Base-by-base conservation (phyloP, 1,284 basidiomycete species). In the Apiotrichum akiyoshidainum region DNA sequence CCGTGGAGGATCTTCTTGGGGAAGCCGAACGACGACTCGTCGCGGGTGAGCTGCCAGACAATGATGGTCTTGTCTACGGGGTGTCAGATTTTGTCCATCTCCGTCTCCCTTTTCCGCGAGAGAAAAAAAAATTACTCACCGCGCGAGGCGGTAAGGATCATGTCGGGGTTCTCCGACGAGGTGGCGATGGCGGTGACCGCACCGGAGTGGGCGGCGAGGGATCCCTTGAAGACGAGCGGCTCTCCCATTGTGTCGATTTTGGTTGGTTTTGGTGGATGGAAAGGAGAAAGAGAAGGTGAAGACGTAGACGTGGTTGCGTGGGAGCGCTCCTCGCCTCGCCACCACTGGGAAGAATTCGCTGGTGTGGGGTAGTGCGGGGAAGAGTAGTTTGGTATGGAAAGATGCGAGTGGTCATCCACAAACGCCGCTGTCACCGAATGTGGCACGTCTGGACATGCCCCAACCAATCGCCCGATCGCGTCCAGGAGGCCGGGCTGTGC, bases 1-100 rank as follows among this genome's bases (percentile, higher is more conserved):
- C 96, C 96, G 80, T 92, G 89, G 67, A 99, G 88, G 78, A 98
- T 92, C 75, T 89, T 88, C 84, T 98, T 99, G 67, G 94, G 92
- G 83, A 88, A 94, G 58, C 93, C 93, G 78, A 92, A 94, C 51
- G 76, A 73, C 57, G 86, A 82, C 76, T 99, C 95, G 69, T 96
- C 92, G 68, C 96, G 92, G 69, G 93, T 95, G 74, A 99, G 84
- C 80, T 94, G 89, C 96, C 96, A 99, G 78, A 98, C 93, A 77
- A 99, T 98, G 84, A 99, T 91, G 64, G 93, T 97, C 86, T 97
- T 98, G 88, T 99, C 96, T 93, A 73, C 61, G 49, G 50, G 56
- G 59, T 40, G 57, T 61, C 50, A 72, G 72, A 21, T 45, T 22
- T 13, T 37, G 2, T 48, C 46, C 31, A 19, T 11, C 42, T 40